Base-by-base conservation (phyloP, 495 filamentous ascomycete species). In the Cercophora samala region DNA sequence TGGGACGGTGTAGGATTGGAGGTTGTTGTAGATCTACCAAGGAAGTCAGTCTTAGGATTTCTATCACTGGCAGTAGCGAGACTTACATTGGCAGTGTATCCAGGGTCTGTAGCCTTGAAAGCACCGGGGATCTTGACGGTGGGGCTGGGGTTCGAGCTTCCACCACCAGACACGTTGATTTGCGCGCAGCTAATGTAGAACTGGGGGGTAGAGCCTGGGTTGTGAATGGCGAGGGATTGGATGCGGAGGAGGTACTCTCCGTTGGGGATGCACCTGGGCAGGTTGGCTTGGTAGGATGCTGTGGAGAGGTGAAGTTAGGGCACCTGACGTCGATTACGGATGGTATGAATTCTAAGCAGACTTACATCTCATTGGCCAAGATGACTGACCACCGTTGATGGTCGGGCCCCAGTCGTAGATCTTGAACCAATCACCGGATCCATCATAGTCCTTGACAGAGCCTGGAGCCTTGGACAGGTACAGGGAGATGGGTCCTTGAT, bases 181-280 rank as follows among this genome's bases (percentile, higher is more conserved):
- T 89, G 87, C 18, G 82, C 86, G 64, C 87, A 90, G 65, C 76
- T 74, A 69, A 87, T 76, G 67, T 87, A 88, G 72, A 83, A 87
- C 71, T 81, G 80, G 53, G 76, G 83, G 13, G 76, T 79, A 64
- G 65, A 69, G 32, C 79, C 82, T 15, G 83, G 84, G 78, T 87
- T 88, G 76, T 88, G 85, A 69, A 88, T 83, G 53, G 80, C 86
- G n/a, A 89, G 81, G 21, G 82, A 81, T 72, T 89, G 86, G 63
- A 85, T 84, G 4, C 87, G 82, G 61, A 89, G 77, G 62, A 90
- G 83, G 66, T 90, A 90, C 64, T 88, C 83, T 62, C 87, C 87
- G 58, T 74, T 76, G 0, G 82, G 78, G 68, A 87, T 78, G 62
- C 77, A 79, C 67, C 78, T 77, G 17, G 86, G 86, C 67, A 89